Conservation (phyloP, 176 grass and related monocot species). For the Hordeum marinum region DNA sequence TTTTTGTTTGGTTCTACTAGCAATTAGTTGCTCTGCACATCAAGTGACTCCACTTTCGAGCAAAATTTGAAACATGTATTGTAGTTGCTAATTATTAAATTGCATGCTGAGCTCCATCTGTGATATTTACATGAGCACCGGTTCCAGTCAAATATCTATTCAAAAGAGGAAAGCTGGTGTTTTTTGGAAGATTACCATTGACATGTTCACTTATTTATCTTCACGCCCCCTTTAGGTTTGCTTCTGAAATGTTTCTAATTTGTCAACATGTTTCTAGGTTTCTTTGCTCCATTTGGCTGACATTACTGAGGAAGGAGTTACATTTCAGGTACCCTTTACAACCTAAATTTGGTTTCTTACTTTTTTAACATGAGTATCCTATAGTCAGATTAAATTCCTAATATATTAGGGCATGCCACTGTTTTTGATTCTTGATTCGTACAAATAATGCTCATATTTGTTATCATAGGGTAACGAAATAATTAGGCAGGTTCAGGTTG, state of each 20-base stretch:
- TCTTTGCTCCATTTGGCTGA: constrained; percentile 97
- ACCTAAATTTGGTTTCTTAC: background rate
- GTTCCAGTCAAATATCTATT: background rate
- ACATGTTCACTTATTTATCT: background rate
- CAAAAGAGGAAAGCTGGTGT: background rate
- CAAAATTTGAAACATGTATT: background rate
- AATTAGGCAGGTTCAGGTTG: background rate
- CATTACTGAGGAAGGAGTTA: constrained; percentile 95
- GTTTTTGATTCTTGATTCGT: background rate
- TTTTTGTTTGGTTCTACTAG: background rate
- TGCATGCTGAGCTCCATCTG: background rate
- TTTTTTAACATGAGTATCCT: background rate
- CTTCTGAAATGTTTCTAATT: constrained; percentile 16
- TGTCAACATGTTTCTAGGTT: constrained; percentile 48
- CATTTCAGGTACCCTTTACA: constrained; percentile 77
- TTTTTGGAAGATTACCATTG: background rate
- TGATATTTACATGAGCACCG: background rate
- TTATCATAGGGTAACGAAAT: background rate
- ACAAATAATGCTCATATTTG: background rate
- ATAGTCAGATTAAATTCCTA: constrained; percentile 6
- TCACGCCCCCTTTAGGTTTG: background rate
- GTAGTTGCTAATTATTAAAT: background rate
- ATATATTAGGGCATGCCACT: background rate
- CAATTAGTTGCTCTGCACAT: background rate
- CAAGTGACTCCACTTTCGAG: background rate